phyloP scores from a whole-genome alignment of 2,329 filamentous ascomycete species.

The Pseudocercospora macadamiae region DNA sequence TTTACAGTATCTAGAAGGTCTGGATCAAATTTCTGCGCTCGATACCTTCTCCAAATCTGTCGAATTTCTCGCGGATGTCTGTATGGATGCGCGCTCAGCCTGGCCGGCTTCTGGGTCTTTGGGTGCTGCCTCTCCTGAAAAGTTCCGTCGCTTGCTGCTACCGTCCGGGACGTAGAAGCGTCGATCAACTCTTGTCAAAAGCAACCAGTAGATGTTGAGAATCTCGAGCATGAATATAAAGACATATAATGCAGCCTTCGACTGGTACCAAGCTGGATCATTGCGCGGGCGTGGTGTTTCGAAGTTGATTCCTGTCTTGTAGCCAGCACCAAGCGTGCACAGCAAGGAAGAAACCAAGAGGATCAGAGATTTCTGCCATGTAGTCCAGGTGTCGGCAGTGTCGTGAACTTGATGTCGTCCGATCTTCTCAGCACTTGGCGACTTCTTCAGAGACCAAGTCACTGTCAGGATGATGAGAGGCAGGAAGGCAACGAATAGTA shows the following conservation, averaged over 20 bases:
- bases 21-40: no score
- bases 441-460: slow-evolving; percentile 20
- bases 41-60: background rate
- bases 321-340: slow-evolving; percentile 29
- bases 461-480: slow-evolving; percentile 28
- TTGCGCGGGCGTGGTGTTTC: slow-evolving; percentile 25
- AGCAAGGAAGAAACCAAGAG: slow-evolving; percentile 26
- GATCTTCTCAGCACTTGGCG: slow-evolving; percentile 20
- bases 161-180: slow-evolving; percentile 36
- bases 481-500: slow-evolving; percentile 29
- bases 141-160: slow-evolving; percentile 29
- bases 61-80: background rate
- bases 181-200: slow-evolving; percentile 31
- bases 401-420: slow-evolving; percentile 22
- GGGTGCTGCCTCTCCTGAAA: no score
- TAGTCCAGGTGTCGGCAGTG: slow-evolving; percentile 4
- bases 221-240: slow-evolving; percentile 37
- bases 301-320: slow-evolving; percentile 34
- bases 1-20: no score
- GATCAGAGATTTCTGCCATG: slow-evolving; percentile 26
- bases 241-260: slow-evolving; percentile 35
- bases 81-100: background rate
- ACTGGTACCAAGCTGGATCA: slow-evolving; percentile 37
- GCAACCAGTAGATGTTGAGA: slow-evolving; percentile 33
- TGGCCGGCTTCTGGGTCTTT: background rate